Base-by-base conservation (phyloP, 2,329 filamentous ascomycete species). In the Penicillium sp. region DNA sequence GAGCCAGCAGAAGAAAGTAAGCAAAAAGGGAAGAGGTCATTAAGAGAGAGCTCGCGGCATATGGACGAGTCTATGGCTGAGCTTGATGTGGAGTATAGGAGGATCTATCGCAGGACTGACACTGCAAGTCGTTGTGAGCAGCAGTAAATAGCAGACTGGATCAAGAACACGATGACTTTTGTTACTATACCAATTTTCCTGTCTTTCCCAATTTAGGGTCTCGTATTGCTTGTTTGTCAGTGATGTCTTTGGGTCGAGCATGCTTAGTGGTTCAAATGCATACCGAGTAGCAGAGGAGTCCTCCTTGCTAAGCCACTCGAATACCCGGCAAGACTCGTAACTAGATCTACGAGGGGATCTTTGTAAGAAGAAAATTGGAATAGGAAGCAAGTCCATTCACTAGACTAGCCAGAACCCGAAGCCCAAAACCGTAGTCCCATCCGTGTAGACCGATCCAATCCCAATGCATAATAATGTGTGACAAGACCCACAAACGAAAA, bases 361-460 rank as follows among this genome's bases (percentile, higher is more conserved):
- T 22, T 25, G 30, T 2, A 2, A 14, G 4, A 26, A 26, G 7
- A 22, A 45, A 8, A 28, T 37, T 19, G 5, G 57, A 52, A 57
- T 33, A 57, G 10, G 35, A 51, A 65, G 43, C 48, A 60, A 57
- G 52, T 66, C 58, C 40, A 63, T 66, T 67, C 58, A 51, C 51
- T 40, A 61, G 40, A 48, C 45, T 60, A 37, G 46, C 60, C 38
- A 37, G 30, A 26, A 30, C 46, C 46, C 45, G 42, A 30, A 54
- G 33, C 49, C 43, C 40, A 56, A 49, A 63, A 58, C 60, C 59
- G n/a, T 57, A 26, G 19, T 48, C 64, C 62, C 43, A 60, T 61
- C 66, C 65, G 40, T 70, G 55, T 69, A 66, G 49, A 66, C 68
- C 65, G 59, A 65, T 65, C 66, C 66, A 55, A 65, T 64, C 65